Percentiles rank a stretch among this genome's conserved stretches.
Conservation (phyloP, 805 yeast genomes). For the Wickerhamomyces subpelliculosus region DNA sequence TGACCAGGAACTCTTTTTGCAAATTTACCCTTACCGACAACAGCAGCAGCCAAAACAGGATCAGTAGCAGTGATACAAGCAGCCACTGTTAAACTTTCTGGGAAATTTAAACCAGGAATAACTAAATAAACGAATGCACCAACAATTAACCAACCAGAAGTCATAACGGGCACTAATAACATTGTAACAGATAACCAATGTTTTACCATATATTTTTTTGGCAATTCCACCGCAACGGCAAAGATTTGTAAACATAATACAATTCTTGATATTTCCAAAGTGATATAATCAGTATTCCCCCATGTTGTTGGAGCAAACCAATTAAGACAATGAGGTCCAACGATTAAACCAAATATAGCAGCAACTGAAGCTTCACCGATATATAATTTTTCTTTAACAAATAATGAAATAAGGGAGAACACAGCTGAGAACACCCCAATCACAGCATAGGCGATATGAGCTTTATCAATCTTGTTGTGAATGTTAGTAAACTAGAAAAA, state of each 20-base stretch:
- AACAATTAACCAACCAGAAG: conserved; percentile 79
- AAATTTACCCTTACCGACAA: conserved; percentile 89
- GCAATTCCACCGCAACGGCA: conserved; percentile 91
- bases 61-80: conserved; percentile 95
- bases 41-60: conserved; percentile 92
- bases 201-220: conserved; percentile 77
- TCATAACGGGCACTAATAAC: conserved; percentile 81
- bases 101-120: conserved; percentile 65
- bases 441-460: conserved; percentile 85
- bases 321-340: conserved; percentile 79
- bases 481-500: background rate
- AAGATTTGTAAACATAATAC: conserved; percentile 84
- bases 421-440: conserved; percentile 76
- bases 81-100: conserved; percentile 65
- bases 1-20: conserved; percentile 93
- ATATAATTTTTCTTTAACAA: conserved; percentile 76
- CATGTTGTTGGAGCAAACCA: conserved; percentile 82
- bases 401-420: conserved; percentile 74
- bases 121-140: conserved; percentile 75
- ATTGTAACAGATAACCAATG: conserved; percentile 76
- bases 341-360: conserved; percentile 73
- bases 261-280: conserved; percentile 76
- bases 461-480: conserved; percentile 36
- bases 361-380: conserved; percentile 93
- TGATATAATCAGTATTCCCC: conserved; percentile 80